phyloP scores from a whole-genome alignment of 306 rosid genomes.

The Senna tora region DNA sequence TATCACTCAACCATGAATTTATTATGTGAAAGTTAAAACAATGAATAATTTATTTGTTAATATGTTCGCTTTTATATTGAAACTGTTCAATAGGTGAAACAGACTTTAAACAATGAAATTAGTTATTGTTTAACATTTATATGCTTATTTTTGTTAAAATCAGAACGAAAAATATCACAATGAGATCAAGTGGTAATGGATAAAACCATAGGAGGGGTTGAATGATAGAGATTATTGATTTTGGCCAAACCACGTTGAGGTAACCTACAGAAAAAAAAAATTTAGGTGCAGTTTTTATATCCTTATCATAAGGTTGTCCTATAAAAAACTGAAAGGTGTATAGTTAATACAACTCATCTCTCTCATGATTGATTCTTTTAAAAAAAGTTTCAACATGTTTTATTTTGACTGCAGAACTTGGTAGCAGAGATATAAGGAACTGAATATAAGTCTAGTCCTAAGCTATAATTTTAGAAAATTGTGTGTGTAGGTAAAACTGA shows the following conservation, averaged over 20 bases:
- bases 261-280: too few relatives aligned
- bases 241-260: neutral
- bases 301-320: too few relatives aligned
- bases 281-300: too few relatives aligned
- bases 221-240: neutral
- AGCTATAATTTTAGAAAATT: neutral
- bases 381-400: too few relatives aligned
- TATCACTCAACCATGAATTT: neutral
- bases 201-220: neutral
- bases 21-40: neutral
- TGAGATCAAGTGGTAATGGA: neutral
- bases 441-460: too few relatives aligned
- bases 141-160: neutral
- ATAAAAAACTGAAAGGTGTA: too few relatives aligned
- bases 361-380: too few relatives aligned
- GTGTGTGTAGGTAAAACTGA: neutral
- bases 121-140: neutral
- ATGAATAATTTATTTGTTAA: neutral
- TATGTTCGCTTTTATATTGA: neutral
- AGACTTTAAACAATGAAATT: neutral
- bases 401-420: too few relatives aligned
- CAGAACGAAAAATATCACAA: neutral
- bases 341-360: too few relatives aligned
- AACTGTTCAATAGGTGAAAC: neutral
- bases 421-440: too few relatives aligned